Conservation (phyloP, 2,329 filamentous ascomycete species). For the Verticillium alfalfae region DNA sequence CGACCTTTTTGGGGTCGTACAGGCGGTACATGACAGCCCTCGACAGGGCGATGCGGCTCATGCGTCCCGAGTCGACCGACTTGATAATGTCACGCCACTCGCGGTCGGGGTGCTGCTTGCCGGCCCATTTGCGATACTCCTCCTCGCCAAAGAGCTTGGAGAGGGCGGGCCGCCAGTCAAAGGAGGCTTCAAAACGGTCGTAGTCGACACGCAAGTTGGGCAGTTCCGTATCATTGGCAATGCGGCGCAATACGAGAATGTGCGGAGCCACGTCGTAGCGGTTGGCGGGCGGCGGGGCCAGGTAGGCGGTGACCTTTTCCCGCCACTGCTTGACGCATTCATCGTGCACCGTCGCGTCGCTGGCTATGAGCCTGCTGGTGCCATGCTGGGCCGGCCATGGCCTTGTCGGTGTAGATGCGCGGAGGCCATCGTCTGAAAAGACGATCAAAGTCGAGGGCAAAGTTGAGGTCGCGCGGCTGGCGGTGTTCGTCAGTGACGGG, state of each 20-base stretch:
- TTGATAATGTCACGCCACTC: background rate
- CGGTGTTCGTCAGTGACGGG: constrained; percentile 1
- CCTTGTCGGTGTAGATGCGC: constrained; percentile 3
- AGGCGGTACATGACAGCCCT: background rate
- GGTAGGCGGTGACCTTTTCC: constrained; percentile 2
- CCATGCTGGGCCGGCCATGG: background rate
- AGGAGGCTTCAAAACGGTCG: constrained; percentile 3
- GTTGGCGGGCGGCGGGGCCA: constrained; percentile 1
- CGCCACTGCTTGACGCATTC: constrained; percentile 5
- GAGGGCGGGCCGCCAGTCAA: constrained; percentile 9
- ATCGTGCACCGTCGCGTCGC: background rate
- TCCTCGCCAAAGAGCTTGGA: constrained; percentile 10
- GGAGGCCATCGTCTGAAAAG: constrained; percentile 3
- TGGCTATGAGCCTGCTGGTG: background rate
- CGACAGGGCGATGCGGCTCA: constrained; percentile 1
- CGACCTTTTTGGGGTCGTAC: background rate
- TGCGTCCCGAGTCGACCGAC: background rate
- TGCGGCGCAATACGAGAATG: constrained; percentile 6
- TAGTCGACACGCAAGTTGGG: constrained; percentile 6
- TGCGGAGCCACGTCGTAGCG: constrained; percentile 4
- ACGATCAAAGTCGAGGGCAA: constrained; percentile 3
- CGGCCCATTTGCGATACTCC: constrained; percentile 10
- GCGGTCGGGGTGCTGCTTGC: background rate
- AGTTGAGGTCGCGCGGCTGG: background rate
- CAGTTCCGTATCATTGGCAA: constrained; percentile 11